Percentiles rank a stretch among this genome's conserved stretches.
phyloP scores from a whole-genome alignment of 139 green algal genomes.

The Coelastrella sp. region DNA sequence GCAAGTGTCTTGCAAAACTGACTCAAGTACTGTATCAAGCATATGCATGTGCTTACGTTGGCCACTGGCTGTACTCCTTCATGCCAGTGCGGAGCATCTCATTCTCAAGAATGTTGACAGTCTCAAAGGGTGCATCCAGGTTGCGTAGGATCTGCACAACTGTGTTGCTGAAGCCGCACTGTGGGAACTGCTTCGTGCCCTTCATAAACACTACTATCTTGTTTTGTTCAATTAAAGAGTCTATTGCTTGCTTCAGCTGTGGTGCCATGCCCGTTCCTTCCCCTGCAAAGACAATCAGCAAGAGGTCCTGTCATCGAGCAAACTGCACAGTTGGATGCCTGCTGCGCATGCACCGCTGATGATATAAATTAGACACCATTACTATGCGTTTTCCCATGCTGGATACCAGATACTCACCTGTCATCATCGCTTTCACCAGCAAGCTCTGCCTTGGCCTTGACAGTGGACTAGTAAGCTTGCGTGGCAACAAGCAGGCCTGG shows the following conservation, averaged over 20 bases:
- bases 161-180: conserved; percentile 98
- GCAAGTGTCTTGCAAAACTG: not conserved
- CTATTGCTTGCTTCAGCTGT: conserved; percentile 80
- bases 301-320: not conserved
- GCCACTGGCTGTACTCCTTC: conserved; percentile 87
- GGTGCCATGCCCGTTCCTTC: conserved; percentile 62
- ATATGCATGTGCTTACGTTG: conserved; percentile 26
- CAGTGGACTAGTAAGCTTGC: not conserved
- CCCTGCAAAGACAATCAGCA: conserved; percentile 6
- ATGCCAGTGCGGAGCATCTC: conserved; percentile 88
- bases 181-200: conserved; percentile 89
- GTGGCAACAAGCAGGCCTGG: not conserved
- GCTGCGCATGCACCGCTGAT: too few relatives aligned
- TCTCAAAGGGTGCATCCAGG: conserved; percentile 78
- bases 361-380: too few relatives aligned
- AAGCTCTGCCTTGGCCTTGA: not conserved
- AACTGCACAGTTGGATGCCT: too few relatives aligned
- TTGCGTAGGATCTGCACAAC: conserved; percentile 93
- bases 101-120: conserved; percentile 96
- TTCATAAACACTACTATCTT: conserved; percentile 96
- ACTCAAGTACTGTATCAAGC: not conserved
- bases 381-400: not conserved
- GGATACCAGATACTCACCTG: not conserved
- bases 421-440: conserved; percentile 17
- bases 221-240: conserved; percentile 81